Evolutionary conservation across 225 moss, liverwort and hornwort genomes (phyloP).

Genomic region (Bryoerythrophyllum caledonicum): DNA sequence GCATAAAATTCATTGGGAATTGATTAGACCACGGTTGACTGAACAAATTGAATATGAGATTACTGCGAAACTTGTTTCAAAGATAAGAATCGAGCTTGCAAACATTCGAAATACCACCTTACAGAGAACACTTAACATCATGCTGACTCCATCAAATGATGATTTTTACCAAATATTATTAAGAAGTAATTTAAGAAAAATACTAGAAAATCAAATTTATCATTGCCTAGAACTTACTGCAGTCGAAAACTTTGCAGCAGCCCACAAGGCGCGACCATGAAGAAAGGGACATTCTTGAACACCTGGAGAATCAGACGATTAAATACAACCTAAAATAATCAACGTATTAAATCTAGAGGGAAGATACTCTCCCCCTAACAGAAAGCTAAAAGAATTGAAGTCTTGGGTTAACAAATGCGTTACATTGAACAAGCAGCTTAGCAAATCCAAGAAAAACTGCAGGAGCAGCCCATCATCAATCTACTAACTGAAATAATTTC

Average conservation of each 20-base stretch:
- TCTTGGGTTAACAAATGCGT: conserved; percentile 10
- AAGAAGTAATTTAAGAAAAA: neutral
- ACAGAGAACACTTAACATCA: neutral
- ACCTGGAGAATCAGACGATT: conserved; percentile 41
- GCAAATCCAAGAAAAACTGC: conserved; percentile 18
- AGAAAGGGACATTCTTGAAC: conserved; percentile 81
- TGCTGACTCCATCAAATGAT: neutral
- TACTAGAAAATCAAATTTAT: neutral
- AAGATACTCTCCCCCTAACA: neutral
- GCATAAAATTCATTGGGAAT: conserved; percentile 25
- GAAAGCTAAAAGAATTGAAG: neutral
- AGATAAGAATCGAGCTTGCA: neutral
- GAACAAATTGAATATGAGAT: conserved; percentile 9
- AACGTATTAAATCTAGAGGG: conserved; percentile 3
- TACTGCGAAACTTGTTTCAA: conserved; percentile 13
- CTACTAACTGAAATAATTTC: neutral
- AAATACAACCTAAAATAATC: conserved; percentile 1
- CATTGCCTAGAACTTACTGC: conserved; percentile 47
- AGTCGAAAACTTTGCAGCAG: conserved; percentile 87
- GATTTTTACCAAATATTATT: neutral
- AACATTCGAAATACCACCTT: conserved; percentile 6
- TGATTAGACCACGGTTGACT: conserved; percentile 20
- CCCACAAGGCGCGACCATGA: conserved; percentile 90
- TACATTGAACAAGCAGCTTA: conserved; percentile 3
- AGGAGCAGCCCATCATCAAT: conserved; percentile 9